Percentiles rank a stretch among this genome's conserved stretches.
These are phyloP conservation scores for Diaporthe vexans DNA, from an alignment of 2,329 filamentous ascomycete genomes.

Conservation along the genomic window DNA sequence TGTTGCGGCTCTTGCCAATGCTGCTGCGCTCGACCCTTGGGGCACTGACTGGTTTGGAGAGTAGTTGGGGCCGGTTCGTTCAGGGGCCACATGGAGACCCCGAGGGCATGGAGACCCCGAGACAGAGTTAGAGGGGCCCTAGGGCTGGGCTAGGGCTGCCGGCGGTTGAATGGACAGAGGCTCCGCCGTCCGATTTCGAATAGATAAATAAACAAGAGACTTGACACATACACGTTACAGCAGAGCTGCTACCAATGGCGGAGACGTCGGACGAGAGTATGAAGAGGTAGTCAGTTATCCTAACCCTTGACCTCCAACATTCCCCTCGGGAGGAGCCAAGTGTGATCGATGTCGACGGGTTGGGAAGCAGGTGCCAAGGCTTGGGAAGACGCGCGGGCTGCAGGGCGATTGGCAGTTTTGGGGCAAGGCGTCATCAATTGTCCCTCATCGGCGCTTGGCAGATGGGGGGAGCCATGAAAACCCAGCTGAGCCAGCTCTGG, in stretches of 20 bases:
- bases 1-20: neutral
- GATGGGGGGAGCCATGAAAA: neutral
- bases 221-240: conserved; percentile 28
- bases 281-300: neutral
- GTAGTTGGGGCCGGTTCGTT: conserved; percentile 13
- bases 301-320: neutral
- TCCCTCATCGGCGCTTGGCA: conserved; percentile 6
- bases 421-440: conserved; percentile 21
- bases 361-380: neutral
- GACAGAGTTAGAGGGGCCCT: neutral
- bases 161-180: neutral
- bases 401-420: neutral
- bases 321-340: neutral
- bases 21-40: conserved; percentile 10
- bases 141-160: conserved; percentile 11
- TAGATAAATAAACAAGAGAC: conserved; percentile 23
- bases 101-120: conserved; percentile 27
- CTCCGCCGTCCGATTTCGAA: conserved; percentile 5
- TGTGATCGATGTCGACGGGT: neutral
- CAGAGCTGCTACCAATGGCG: neutral
- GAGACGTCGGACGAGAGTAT: neutral
- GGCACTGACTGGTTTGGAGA: conserved; percentile 27
- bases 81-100: conserved; percentile 16
- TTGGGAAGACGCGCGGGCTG: conserved; percentile 13
- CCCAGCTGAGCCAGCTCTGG: neutral